Percentiles rank a stretch among this genome's conserved stretches.
These are phyloP conservation scores for Aristolochia californica DNA, from an alignment of 164 flowering plant species.

Conservation along the genomic window DNA sequence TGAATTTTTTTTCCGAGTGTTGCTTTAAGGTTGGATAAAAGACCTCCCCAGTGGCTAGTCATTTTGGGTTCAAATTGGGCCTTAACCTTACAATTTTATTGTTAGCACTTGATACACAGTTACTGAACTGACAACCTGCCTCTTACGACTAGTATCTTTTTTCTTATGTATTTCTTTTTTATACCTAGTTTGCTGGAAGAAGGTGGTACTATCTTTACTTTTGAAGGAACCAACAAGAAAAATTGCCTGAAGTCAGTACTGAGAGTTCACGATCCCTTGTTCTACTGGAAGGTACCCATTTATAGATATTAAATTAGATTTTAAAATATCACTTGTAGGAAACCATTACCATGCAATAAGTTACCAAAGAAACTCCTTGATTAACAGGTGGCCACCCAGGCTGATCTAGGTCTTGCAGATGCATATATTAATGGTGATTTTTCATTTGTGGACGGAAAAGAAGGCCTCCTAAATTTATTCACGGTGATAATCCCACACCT, in stretches of 20 bases:
- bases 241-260: constrained; percentile 36
- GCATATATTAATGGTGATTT: constrained; percentile 84
- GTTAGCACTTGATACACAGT: too few species aligned
- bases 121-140: too few species aligned
- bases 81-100: too few species aligned
- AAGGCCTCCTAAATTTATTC: constrained; percentile 68
- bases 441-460: constrained; percentile 68
- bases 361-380: not conserved
- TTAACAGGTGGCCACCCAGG: constrained; percentile 64
- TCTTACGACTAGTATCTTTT: too few species aligned
- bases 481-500: constrained; percentile 29
- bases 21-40: too few species aligned
- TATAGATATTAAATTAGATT: too few species aligned
- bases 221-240: constrained; percentile 48
- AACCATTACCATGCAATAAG: not conserved
- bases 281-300: constrained; percentile 82
- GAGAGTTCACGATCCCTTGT: constrained; percentile 63
- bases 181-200: constrained; percentile 76
- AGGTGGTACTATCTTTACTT: constrained; percentile 74
- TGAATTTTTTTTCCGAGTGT: too few species aligned
- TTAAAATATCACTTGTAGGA: too few species aligned
- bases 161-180: not conserved
- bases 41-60: too few species aligned
- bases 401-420: constrained; percentile 96
- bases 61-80: too few species aligned